Evolutionary conservation across 441 rosid genomes (phyloP), one percentile per base, ranked within the genome.

Genomic region (Pelargonium fulgidum): DNA sequence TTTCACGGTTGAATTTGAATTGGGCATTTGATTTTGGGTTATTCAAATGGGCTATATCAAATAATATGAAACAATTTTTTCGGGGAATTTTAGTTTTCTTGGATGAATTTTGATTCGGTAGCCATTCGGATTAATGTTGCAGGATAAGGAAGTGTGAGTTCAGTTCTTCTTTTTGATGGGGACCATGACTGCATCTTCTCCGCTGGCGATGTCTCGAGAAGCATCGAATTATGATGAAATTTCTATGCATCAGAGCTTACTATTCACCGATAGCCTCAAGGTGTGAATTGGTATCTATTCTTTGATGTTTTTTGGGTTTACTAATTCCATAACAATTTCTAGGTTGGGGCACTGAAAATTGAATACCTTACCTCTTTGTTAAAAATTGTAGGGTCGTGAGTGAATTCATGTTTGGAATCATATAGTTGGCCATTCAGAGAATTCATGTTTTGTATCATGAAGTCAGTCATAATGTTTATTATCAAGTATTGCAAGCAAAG

Each of bases 261-360:
- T 93, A 70, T 89, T 93, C 84, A 84, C 95, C 47, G 95, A 91
- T 83, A 85, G 93, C 76, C 97, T 93, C 63, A 87, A 91, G 98
- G 98, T 91, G 76, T 17, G 68, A 39, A 17, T 67, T 48, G 4
- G 7, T 33, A 33, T 33, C 39, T 33, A 33, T 33, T 33, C 39
- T 33, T 33, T 4, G 6, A 4, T 3, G 4, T 3, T 33, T 33
- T 33, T 13, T 7, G 52, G 52, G 52, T 47, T 47, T 47, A n/a
- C 52, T 10, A 61, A 61, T 20, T 61, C 10, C 11, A 61, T 61
- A 22, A 17, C 29, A 12, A 7, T 20, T 17, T 20, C 29, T 61
- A 11, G 17, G 13, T 20, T 61, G 39, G 39, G 39, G 39, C 4
- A 4, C 39, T 33, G 39, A 33, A 33, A 33, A 33, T 4, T 33